phyloP scores from a whole-genome alignment of 1,284 basidiomycete species.

The Meira nashicola region DNA sequence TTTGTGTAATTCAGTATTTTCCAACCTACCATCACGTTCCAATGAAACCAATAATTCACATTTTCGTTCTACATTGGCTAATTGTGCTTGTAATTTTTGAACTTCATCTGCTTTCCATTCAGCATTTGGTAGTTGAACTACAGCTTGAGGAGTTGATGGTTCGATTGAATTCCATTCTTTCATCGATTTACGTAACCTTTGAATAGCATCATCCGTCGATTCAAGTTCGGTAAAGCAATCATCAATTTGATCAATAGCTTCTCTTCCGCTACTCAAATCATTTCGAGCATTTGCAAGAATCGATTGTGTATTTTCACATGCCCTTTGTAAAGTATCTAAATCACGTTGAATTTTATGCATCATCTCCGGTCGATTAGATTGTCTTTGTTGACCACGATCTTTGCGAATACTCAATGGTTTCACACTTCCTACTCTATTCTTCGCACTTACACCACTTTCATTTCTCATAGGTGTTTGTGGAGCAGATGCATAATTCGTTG shows the following conservation, averaged over 20 bases:
- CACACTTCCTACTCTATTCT: not conserved
- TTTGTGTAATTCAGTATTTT: slow-evolving; percentile 48
- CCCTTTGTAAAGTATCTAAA: not conserved
- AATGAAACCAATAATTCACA: slow-evolving; percentile 40
- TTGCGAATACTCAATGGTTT: slow-evolving; percentile 6
- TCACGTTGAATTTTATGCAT: slow-evolving; percentile 2
- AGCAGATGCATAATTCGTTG: not conserved
- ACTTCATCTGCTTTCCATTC: not conserved
- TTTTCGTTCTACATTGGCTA: slow-evolving; percentile 33
- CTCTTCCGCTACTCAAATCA: not conserved
- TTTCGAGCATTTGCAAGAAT: not conserved
- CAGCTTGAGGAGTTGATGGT: not conserved
- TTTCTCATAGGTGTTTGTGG: not conserved
- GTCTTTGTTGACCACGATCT: slow-evolving; percentile 4
- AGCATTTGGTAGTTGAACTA: not conserved
- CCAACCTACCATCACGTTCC: slow-evolving; percentile 44
- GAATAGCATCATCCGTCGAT: not conserved
- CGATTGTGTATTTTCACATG: not conserved
- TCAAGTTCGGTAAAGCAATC: not conserved
- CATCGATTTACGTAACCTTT: not conserved
- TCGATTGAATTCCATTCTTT: not conserved
- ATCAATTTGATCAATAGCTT: not conserved
- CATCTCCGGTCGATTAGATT: not conserved
- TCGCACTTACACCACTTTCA: not conserved
- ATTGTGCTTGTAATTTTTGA: slow-evolving; percentile 11